A percentile compares a stretch with the other conserved stretches of the same genome.
Evolutionary conservation across 2,329 filamentous ascomycete species (phyloP).

Genomic region (Colletotrichum sansevieriae): DNA sequence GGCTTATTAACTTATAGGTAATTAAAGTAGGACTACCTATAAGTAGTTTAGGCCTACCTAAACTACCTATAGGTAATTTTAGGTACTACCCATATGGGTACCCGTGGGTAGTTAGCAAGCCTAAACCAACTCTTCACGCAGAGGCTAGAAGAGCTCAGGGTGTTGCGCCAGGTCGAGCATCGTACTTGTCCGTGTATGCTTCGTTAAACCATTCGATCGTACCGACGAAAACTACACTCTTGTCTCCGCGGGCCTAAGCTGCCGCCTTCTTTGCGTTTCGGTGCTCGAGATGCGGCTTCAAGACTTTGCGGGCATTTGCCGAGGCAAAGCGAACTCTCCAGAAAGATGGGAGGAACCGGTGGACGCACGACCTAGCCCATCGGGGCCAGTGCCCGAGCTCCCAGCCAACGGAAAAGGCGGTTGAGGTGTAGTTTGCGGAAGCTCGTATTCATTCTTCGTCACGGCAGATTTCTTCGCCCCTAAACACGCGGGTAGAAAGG

Average conservation of each 20-base stretch:
- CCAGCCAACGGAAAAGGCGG: conserved; percentile 9
- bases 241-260: conserved; percentile 21
- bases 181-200: conserved; percentile 23
- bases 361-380: conserved; percentile 38
- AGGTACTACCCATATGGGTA: too few species aligned
- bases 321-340: conserved; percentile 31
- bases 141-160: conserved; percentile 42
- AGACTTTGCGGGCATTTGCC: conserved; percentile 8
- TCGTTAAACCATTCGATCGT: conserved; percentile 44
- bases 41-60: too few species aligned
- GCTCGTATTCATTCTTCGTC: conserved; percentile 42
- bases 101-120: too few species aligned
- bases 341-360: conserved; percentile 43
- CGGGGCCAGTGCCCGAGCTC: conserved; percentile 40
- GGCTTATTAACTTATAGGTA: too few species aligned
- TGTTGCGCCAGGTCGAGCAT: conserved; percentile 44
- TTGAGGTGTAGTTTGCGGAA: conserved; percentile 26
- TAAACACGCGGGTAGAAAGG: conserved; percentile 43
- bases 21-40: too few species aligned
- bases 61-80: too few species aligned
- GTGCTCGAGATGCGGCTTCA: conserved; percentile 41
- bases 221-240: conserved; percentile 37
- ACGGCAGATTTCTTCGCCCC: conserved; percentile 36
- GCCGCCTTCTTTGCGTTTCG: conserved; percentile 27
- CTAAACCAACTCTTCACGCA: conserved; percentile 45